Percentiles rank a stretch among this genome's conserved stretches.
phyloP scores from a whole-genome alignment of 306 rosid species.

The Dryas octopetala region DNA sequence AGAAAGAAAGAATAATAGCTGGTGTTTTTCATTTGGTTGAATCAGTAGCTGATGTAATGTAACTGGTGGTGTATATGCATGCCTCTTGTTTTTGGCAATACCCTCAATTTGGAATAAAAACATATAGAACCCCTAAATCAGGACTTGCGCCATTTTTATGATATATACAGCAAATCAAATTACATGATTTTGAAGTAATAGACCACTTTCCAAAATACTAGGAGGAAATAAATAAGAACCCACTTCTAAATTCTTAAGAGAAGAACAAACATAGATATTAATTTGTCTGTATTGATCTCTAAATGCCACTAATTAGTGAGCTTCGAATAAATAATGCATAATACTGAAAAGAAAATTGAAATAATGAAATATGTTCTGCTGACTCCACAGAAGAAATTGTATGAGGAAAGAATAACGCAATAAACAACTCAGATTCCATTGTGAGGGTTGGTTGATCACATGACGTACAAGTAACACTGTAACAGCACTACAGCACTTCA shows the following conservation, averaged over 20 bases:
- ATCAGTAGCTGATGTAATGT: too few relatives aligned
- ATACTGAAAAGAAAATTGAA: neutral
- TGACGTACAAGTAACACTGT: constrained; percentile 2
- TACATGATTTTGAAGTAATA: neutral
- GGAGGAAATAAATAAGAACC: neutral
- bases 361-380: constrained; percentile 23
- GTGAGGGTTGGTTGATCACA: constrained; percentile 11
- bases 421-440: constrained; percentile 20
- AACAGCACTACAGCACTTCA: too few relatives aligned
- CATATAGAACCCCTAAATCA: too few relatives aligned
- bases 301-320: too few relatives aligned
- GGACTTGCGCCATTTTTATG: too few relatives aligned
- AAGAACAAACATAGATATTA: neutral
- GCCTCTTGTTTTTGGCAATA: too few relatives aligned
- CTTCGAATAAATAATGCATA: constrained; percentile 3
- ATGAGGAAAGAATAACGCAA: constrained; percentile 23
- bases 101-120: too few relatives aligned
- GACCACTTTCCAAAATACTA: neutral
- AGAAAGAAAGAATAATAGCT: too few relatives aligned
- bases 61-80: too few relatives aligned
- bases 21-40: neutral
- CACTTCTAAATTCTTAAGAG: neutral
- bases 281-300: neutral
- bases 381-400: constrained; percentile 11
- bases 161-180: too few relatives aligned